Evolutionary conservation across 2,329 filamentous ascomycete species (phyloP).

Genomic region (Ophiosphaerella herpotricha): DNA sequence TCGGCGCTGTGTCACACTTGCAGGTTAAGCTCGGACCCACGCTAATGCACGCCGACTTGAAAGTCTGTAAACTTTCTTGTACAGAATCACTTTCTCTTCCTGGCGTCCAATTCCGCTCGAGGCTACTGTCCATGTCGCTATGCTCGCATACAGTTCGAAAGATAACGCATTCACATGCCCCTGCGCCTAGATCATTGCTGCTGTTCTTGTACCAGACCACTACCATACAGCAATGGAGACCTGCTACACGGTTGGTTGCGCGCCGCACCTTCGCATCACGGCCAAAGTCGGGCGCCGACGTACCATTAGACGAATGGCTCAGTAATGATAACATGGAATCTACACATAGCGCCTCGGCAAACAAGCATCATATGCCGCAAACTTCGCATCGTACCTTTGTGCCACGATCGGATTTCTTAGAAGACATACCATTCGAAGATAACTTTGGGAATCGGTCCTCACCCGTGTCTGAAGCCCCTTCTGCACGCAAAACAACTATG

Average conservation of each 20-base stretch:
- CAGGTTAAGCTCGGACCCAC: conserved; percentile 1
- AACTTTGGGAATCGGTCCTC: no score
- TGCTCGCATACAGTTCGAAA: conserved; percentile 36
- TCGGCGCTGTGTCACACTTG: background rate
- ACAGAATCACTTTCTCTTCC: background rate
- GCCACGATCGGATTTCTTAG: no score
- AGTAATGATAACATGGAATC: no score
- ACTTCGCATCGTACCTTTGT: no score
- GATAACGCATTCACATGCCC: conserved; percentile 35
- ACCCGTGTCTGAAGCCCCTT: no score
- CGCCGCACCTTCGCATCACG: conserved; percentile 28
- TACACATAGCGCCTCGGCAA: no score
- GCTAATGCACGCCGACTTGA: conserved; percentile 4
- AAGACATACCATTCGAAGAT: no score
- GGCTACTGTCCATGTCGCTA: conserved; percentile 33
- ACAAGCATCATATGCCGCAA: no score
- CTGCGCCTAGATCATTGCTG: conserved; percentile 52
- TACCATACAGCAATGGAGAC: conserved; percentile 57
- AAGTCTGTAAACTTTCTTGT: conserved; percentile 1
- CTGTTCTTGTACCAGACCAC: conserved; percentile 76
- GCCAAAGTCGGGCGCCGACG: conserved; percentile 13
- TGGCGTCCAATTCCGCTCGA: background rate
- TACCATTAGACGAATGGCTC: conserved; percentile 16
- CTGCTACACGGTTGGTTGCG: conserved; percentile 17
- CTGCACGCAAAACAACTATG: conserved; percentile 37